Evolutionary conservation across 257 asterid species (phyloP).

Genomic region (Henckelia pumila): DNA sequence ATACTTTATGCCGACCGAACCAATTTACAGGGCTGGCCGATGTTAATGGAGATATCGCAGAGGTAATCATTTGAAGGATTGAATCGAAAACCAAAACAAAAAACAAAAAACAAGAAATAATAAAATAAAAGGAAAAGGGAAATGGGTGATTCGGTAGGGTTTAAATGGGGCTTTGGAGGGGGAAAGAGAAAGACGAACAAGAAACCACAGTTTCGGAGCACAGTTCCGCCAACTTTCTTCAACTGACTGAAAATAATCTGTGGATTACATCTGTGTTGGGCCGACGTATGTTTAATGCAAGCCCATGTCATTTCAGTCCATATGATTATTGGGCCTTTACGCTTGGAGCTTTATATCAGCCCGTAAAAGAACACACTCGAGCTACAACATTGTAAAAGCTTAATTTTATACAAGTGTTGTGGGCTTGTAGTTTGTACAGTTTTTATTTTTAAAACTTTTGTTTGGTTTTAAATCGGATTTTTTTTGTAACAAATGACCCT

Average conservation of each 20-base stretch:
- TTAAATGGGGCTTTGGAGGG: constrained; percentile 19
- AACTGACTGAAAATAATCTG: too few relatives aligned
- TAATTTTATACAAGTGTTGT: too few relatives aligned
- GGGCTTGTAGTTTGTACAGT: too few relatives aligned
- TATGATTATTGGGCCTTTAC: not conserved
- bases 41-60: constrained; percentile 34
- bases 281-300: not conserved
- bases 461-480: too few relatives aligned
- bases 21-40: constrained; percentile 19
- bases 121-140: not conserved
- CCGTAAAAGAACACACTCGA: not conserved
- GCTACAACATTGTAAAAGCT: not conserved
- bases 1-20: not conserved
- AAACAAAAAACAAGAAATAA: not conserved
- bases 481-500: too few relatives aligned
- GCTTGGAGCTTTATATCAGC: not conserved
- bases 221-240: not conserved
- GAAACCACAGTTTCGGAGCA: not conserved
- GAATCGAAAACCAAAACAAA: not conserved
- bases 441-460: too few relatives aligned
- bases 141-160: constrained; percentile 12
- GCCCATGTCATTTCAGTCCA: too few relatives aligned
- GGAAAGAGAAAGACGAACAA: not conserved
- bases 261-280: not conserved
- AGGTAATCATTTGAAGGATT: constrained; percentile 17